Base-by-base conservation (phyloP, 2,329 filamentous ascomycete species). In the Xylaria hypoxylon region DNA sequence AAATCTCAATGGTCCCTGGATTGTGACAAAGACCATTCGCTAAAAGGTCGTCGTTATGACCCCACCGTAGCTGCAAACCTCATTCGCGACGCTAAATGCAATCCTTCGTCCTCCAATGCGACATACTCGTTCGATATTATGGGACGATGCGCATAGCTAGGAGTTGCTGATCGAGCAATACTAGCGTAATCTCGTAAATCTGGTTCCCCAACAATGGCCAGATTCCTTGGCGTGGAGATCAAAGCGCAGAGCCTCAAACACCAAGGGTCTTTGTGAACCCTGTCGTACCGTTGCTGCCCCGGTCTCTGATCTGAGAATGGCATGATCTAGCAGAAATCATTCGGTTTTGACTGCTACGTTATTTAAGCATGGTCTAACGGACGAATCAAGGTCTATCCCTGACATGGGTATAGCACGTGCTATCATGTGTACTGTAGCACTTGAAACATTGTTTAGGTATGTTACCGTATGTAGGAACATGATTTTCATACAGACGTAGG, bases 171-270 rank as follows among this genome's bases (percentile, higher is more conserved):
- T 22, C 28, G 57, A 19, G 33, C 15, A 15, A 42, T 55, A 26
- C 47, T 40, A 38, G 58, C 38, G 52, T 40, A 42, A 33, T 24
- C 44, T 48, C 31, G 53, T 53, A 22, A 26, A 59, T 33, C n/a
- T 33, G 5, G 31, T 64, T 50, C 33, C 33, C 62, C 50, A 59
- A 35, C 24, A 42, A 64, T 57, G 51, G 15, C 15, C 10, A 5
- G 6, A 59, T 33, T 58, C 45, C 59, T 62, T 66, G 58, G 69
- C 67, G 67, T 61, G 50, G 45, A 60, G 67, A 73, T 73, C 73
- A 74, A 74, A 74, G 73, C 73, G 73, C 68, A 65, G 71, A 74
- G 73, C 71, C 72, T 72, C 73, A 74, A 70, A 74, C 71, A 63
- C 62, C 51, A 72, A 58, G 67, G 70, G 69, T 69, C 67, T 70